Percentiles rank a stretch among this genome's conserved stretches.
Conservation (phyloP, 768 basidiomycete genomes). For the Boletus rufocinnamomeus region DNA sequence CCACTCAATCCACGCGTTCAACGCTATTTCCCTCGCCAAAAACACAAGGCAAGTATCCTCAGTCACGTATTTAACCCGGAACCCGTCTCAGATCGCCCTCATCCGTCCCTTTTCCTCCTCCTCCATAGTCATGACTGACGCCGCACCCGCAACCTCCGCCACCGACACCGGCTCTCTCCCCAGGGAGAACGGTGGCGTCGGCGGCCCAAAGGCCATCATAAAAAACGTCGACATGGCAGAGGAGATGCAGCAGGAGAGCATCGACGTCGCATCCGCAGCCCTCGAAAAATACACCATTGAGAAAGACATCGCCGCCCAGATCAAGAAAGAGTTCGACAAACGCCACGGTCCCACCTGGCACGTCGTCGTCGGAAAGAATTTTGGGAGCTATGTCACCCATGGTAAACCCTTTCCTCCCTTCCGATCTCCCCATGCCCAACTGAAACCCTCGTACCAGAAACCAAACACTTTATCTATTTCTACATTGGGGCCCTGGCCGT, state of each 20-base stretch:
- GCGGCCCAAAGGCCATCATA: conserved; percentile 80
- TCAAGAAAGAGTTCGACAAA: conserved; percentile 98
- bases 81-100: neutral
- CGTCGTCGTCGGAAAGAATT: conserved; percentile 98
- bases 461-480: conserved; percentile 99
- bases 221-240: conserved; percentile 97
- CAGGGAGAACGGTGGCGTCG: conserved; percentile 38
- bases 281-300: conserved; percentile 93
- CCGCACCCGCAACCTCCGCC: conserved; percentile 57
- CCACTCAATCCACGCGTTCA: conserved; percentile 21
- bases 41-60: conserved; percentile 30
- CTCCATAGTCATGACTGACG: conserved; percentile 52
- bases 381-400: conserved; percentile 97
- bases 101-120: neutral
- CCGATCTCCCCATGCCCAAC: neutral
- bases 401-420: conserved; percentile 50
- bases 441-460: conserved; percentile 57
- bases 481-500: conserved; percentile 92
- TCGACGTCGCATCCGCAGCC: conserved; percentile 83
- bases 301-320: conserved; percentile 96
- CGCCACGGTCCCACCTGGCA: conserved; percentile 96
- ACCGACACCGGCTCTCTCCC: conserved; percentile 52
- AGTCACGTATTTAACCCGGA: conserved; percentile 30
- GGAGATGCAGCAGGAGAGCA: conserved; percentile 93
- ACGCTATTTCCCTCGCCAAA: conserved; percentile 19